A percentile compares a stretch with the other conserved stretches of the same genome.
phyloP scores from a whole-genome alignment of 805 yeast genomes.

The Priceomyces melissophilus region DNA sequence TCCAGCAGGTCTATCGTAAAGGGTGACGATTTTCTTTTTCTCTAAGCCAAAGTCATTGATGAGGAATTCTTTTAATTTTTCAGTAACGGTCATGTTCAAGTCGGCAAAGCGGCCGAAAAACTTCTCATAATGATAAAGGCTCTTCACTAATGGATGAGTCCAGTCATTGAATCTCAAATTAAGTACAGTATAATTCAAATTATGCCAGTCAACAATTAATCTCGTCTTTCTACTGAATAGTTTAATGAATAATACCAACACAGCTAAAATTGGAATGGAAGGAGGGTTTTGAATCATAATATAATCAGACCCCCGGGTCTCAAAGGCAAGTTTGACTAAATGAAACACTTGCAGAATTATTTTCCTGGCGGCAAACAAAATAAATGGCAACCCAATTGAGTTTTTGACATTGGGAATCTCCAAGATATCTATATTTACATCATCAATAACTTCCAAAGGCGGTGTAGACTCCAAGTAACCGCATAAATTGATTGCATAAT shows the following conservation, averaged over 20 bases:
- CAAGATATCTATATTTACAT: constrained; percentile 50
- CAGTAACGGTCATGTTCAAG: constrained; percentile 77
- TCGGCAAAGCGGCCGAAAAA: constrained; percentile 60
- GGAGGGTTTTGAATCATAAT: constrained; percentile 92
- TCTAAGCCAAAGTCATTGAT: constrained; percentile 50
- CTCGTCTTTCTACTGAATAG: constrained; percentile 51
- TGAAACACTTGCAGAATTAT: constrained; percentile 52
- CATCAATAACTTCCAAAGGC: constrained; percentile 48
- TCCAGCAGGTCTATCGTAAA: constrained; percentile 83
- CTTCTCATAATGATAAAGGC: constrained; percentile 62
- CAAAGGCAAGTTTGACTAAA: constrained; percentile 47
- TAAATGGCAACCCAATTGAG: constrained; percentile 43
- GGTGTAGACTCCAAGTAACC: constrained; percentile 70
- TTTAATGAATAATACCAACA: constrained; percentile 53
- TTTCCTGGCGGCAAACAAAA: constrained; percentile 56
- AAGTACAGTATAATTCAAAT: constrained; percentile 80
- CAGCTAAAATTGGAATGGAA: constrained; percentile 71
- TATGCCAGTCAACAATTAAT: constrained; percentile 93
- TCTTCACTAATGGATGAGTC: constrained; percentile 58
- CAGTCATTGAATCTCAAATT: constrained; percentile 55
- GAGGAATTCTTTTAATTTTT: constrained; percentile 64
- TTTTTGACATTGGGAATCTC: constrained; percentile 43
- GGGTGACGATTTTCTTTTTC: constrained; percentile 48
- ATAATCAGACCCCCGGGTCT: constrained; percentile 59
- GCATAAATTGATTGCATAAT: constrained; percentile 75